A percentile compares a stretch with the other conserved stretches of the same genome.
Evolutionary conservation across 2,329 filamentous ascomycete genomes (phyloP).

Genomic region (Lachnum nothofagi): DNA sequence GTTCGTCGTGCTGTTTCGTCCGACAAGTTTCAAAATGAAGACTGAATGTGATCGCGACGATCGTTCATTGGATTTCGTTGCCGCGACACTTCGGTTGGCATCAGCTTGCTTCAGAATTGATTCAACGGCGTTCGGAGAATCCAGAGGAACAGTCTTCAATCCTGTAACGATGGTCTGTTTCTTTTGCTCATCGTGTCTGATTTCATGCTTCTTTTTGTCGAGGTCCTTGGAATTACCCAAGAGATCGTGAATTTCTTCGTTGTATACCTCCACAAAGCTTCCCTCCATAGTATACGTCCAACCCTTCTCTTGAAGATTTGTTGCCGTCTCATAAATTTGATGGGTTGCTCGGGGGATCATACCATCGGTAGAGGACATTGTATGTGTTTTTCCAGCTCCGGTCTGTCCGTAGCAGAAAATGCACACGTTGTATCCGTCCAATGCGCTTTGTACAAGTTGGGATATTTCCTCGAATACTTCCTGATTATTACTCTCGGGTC

Average conservation of each 20-base stretch:
- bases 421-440: conserved; percentile 97
- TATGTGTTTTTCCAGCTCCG: conserved; percentile 92
- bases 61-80: conserved; percentile 94
- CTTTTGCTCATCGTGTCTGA: conserved; percentile 76
- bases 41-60: conserved; percentile 94
- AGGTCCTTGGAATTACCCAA: conserved; percentile 67
- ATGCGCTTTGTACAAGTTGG: conserved; percentile 89
- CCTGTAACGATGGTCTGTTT: conserved; percentile 80
- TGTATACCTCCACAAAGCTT: conserved; percentile 96
- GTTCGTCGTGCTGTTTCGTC: conserved; percentile 65
- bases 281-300: conserved; percentile 95
- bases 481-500: conserved; percentile 68
- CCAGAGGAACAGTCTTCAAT: conserved; percentile 68
- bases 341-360: conserved; percentile 93
- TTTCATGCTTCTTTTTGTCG: conserved; percentile 79
- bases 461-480: conserved; percentile 95
- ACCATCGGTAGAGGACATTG: conserved; percentile 85
- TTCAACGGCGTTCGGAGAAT: conserved; percentile 76
- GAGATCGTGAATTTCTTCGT: conserved; percentile 91
- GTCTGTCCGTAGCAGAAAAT: conserved; percentile 99
- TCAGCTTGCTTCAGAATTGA: conserved; percentile 73
- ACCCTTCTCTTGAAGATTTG: conserved; percentile 77
- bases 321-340: conserved; percentile 88
- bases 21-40: conserved; percentile 78
- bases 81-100: conserved; percentile 84